Evolutionary conservation across 1,284 basidiomycete genomes (phyloP).

Genomic region (Ceratobasidium sp.): DNA sequence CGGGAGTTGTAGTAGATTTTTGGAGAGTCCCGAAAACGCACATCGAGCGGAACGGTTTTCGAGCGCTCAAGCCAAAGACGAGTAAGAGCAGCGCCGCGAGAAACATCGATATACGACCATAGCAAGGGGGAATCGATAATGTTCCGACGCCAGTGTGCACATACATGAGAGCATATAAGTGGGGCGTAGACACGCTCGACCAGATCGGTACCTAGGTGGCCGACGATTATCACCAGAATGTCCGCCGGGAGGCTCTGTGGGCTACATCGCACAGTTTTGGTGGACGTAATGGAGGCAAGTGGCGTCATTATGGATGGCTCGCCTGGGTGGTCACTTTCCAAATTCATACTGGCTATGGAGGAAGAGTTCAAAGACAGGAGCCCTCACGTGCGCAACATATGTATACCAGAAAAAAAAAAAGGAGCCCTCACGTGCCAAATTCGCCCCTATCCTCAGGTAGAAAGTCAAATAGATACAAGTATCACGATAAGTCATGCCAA

Average conservation of each 20-base stretch:
- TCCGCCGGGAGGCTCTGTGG: not conserved
- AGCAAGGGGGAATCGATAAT: not conserved
- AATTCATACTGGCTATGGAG: no score
- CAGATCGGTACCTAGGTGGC: not conserved
- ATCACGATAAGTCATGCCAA: no score
- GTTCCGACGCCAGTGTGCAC: slow-evolving; percentile 5
- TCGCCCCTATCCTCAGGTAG: no score
- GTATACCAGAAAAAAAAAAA: no score
- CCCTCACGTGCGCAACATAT: no score
- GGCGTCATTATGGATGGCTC: no score
- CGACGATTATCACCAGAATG: not conserved
- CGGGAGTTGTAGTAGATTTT: not conserved
- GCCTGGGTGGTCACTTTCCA: not conserved
- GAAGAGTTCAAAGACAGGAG: no score
- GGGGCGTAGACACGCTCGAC: not conserved
- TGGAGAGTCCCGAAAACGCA: not conserved
- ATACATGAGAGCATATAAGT: slow-evolving; percentile 14
- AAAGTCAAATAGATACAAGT: no score
- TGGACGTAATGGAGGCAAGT: not conserved
- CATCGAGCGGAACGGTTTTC: not conserved
- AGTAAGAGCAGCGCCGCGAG: not conserved
- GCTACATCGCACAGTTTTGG: not conserved
- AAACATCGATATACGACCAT: slow-evolving; percentile 10
- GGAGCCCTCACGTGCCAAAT: no score
- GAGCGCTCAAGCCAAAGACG: not conserved